Evolutionary conservation across 257 asterid species (phyloP), one percentile per base, ranked within the genome.

Genomic region (Capsicum pubescens): DNA sequence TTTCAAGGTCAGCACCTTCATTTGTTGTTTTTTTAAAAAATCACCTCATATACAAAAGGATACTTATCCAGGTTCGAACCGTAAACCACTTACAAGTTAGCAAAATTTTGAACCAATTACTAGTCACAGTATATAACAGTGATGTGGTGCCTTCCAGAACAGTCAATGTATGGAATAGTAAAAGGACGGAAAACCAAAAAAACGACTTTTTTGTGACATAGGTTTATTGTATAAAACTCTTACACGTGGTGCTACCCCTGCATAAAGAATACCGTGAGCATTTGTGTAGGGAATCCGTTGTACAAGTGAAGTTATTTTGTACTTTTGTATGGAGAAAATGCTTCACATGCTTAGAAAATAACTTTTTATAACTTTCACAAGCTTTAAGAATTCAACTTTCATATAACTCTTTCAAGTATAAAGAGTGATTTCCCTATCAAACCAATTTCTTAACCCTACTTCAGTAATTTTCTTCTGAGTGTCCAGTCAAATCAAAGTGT

Each of bases 401-500:
- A 74, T 61, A 50, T 7, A 36, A 12, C 61, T 21, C 50, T 50
- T 74, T 74, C 2, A 50, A 21, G 61, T 21, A 14, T 72, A 72
- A 19, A 72, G 14, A 60, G 46, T 50, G 81, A 21, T 52, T 74
- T 74, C 61, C 81, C 61, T 50, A 52, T 50, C 13, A 50, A 72
- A 50, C 59, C 44, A 52, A 52, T 74, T 50, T 50, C 61, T 52
- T 54, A 48, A 7, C 57, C 80, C 59, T 72, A 19, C 59, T 72
- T n/a, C 11, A 46, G 59, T 19, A 52, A 19, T 21, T 72, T 48
- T 72, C 42, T 72, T 19, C 80, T 48, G 7, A 48, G 59, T n/a
- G n/a, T 52, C 80, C 44, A 9, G 63, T 76, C 81, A 76, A 76
- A 52, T 76, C 81, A 76, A 76, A 52, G 61, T 13, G 81, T 76